Evolutionary conservation across 768 basidiomycete species (phyloP).

Genomic region (Dioszegia aurantiaca): DNA sequence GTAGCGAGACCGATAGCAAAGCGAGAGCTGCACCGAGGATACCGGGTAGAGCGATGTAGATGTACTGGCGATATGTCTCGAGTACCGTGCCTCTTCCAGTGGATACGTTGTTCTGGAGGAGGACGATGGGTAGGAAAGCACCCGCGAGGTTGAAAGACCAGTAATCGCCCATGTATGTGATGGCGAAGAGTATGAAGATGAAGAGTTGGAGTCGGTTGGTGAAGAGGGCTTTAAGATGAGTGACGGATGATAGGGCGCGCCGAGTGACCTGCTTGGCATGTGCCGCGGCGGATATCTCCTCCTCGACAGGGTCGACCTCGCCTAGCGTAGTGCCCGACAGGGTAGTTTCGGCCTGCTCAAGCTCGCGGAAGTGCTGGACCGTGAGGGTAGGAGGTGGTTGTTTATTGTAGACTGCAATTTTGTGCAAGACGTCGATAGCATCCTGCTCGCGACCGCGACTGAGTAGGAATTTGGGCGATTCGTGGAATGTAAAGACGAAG

Average conservation of each 20-base stretch:
- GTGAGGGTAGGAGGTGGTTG: constrained; percentile 46
- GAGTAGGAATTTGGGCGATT: constrained; percentile 64
- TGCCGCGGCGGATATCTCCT: neutral
- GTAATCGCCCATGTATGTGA: constrained; percentile 50
- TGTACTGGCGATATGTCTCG: constrained; percentile 52
- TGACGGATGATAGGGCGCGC: constrained; percentile 30
- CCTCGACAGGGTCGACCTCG: constrained; percentile 7
- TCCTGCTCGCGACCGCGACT: constrained; percentile 62
- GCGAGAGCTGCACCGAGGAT: constrained; percentile 46
- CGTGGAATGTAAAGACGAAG: constrained; percentile 62
- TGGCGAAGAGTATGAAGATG: constrained; percentile 42
- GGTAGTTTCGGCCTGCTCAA: constrained; percentile 39
- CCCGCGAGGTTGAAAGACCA: constrained; percentile 51
- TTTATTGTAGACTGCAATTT: constrained; percentile 53
- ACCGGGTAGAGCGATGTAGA: constrained; percentile 49
- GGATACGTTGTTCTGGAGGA: constrained; percentile 49
- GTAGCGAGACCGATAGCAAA: constrained; percentile 42
- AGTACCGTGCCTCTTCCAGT: constrained; percentile 34
- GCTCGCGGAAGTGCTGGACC: constrained; percentile 49
- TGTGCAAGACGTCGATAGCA: constrained; percentile 56
- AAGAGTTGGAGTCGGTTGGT: constrained; percentile 41
- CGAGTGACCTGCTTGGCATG: constrained; percentile 26
- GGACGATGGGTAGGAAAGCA: constrained; percentile 52
- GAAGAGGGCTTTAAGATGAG: constrained; percentile 52
- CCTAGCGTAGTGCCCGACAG: constrained; percentile 1